phyloP scores from a whole-genome alignment of 306 rosid species.

The Spatholobus suberectus region DNA sequence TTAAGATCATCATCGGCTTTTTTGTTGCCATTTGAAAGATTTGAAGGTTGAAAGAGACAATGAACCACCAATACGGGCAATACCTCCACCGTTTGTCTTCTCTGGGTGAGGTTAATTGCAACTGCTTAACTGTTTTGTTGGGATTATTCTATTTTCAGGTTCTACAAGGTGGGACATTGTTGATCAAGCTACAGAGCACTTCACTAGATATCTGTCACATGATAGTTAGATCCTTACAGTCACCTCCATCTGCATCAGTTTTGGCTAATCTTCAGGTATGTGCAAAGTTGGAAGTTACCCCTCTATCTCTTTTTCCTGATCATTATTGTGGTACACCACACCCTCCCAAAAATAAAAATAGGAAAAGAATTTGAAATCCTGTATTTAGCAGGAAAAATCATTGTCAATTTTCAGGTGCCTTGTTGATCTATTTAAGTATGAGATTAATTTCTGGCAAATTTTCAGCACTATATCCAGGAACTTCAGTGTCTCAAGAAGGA shows the following conservation, averaged over 20 bases:
- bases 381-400: slow-evolving; percentile 16
- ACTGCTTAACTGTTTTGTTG: slow-evolving; percentile 20
- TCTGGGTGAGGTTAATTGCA: neutral
- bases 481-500: slow-evolving; percentile 79
- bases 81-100: neutral
- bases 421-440: slow-evolving; percentile 37
- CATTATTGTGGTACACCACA: neutral
- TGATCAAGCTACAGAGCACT: slow-evolving; percentile 65
- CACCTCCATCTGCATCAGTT: slow-evolving; percentile 68
- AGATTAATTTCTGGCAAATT: slow-evolving; percentile 44
- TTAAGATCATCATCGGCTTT: slow-evolving; percentile 19
- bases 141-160: slow-evolving; percentile 61
- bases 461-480: slow-evolving; percentile 82
- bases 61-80: neutral
- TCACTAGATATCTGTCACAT: slow-evolving; percentile 71
- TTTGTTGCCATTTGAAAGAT: slow-evolving; percentile 17
- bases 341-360: neutral
- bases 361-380: neutral
- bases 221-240: slow-evolving; percentile 61
- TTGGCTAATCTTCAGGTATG: slow-evolving; percentile 81
- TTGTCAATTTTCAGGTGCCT: slow-evolving; percentile 1
- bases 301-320: slow-evolving; percentile 32
- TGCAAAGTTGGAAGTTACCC: slow-evolving; percentile 32
- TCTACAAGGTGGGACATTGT: slow-evolving; percentile 66
- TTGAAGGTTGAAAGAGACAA: slow-evolving; percentile 10